phyloP scores from a whole-genome alignment of 805 yeast species.

The Candida pseudoglaebosa region DNA sequence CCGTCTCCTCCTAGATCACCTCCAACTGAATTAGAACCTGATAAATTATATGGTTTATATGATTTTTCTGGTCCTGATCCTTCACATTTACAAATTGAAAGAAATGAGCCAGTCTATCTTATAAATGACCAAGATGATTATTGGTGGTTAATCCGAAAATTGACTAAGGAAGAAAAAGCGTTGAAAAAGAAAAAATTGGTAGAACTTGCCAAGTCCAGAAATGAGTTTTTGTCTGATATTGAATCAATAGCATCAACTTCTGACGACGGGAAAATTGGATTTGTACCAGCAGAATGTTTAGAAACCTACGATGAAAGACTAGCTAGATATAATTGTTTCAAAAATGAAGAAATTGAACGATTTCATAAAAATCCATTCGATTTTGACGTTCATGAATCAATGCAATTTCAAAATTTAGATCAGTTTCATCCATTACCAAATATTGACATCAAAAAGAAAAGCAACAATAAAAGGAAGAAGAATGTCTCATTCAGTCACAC shows the following conservation, averaged over 20 bases:
- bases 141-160: conserved; percentile 86
- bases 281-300: conserved; percentile 93
- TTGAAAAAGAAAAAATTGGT: conserved; percentile 13
- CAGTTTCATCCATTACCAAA: not conserved
- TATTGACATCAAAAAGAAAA: conserved; percentile 1
- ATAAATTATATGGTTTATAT: conserved; percentile 77
- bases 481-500: conserved; percentile 4
- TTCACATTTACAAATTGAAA: conserved; percentile 74
- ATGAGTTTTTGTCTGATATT: conserved; percentile 6
- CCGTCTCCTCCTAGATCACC: conserved; percentile 77
- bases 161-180: conserved; percentile 34
- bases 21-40: conserved; percentile 79
- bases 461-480: not conserved
- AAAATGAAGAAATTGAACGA: conserved; percentile 68
- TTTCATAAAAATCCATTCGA: conserved; percentile 3
- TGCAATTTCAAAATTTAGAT: not conserved
- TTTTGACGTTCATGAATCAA: not conserved
- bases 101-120: conserved; percentile 79
- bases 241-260: conserved; percentile 15
- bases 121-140: conserved; percentile 88
- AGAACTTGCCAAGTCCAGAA: conserved; percentile 4
- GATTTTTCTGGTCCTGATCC: conserved; percentile 91
- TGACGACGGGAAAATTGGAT: conserved; percentile 77
- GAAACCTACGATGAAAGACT: conserved; percentile 89
- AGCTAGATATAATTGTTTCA: conserved; percentile 89